phyloP scores from a whole-genome alignment of 106 monocot genomes.

The Hemerocallis citrina region DNA sequence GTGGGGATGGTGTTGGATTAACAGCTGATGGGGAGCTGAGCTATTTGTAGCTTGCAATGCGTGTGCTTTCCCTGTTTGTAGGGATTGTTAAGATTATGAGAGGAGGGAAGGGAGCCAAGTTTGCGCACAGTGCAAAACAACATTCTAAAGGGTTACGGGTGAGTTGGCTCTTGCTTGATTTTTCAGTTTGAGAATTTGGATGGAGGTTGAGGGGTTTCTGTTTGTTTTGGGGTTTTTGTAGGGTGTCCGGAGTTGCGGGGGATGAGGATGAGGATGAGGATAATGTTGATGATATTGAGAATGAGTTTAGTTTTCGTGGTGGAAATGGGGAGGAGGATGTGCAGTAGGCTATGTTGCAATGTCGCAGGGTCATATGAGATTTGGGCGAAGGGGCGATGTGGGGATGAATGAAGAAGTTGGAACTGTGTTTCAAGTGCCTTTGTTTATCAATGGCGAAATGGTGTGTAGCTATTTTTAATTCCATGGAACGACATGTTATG shows the following conservation, averaged over 20 bases:
- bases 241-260: conserved; percentile 59
- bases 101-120: conserved; percentile 71
- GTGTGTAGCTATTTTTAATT: too few species aligned
- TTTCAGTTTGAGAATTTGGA: too few species aligned
- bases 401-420: conserved; percentile 34
- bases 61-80: conserved; percentile 77
- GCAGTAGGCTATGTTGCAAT: conserved; percentile 48
- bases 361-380: conserved; percentile 72
- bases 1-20: conserved; percentile 73
- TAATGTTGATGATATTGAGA: conserved; percentile 69
- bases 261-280: conserved; percentile 86
- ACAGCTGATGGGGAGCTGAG: conserved; percentile 49
- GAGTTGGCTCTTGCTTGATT: too few species aligned
- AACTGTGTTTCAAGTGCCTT: too few species aligned
- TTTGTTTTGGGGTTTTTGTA: too few species aligned
- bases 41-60: conserved; percentile 87
- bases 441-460: conserved; percentile 86
- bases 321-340: conserved; percentile 34
- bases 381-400: conserved; percentile 53
- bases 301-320: conserved; percentile 55
- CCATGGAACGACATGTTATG: too few species aligned
- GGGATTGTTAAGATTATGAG: conserved; percentile 76
- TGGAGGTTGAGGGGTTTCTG: too few species aligned
- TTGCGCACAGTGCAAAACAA: conserved; percentile 86
- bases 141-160: conserved; percentile 70